phyloP scores from a whole-genome alignment of 331 rosid species.

The Quercus phellos region DNA sequence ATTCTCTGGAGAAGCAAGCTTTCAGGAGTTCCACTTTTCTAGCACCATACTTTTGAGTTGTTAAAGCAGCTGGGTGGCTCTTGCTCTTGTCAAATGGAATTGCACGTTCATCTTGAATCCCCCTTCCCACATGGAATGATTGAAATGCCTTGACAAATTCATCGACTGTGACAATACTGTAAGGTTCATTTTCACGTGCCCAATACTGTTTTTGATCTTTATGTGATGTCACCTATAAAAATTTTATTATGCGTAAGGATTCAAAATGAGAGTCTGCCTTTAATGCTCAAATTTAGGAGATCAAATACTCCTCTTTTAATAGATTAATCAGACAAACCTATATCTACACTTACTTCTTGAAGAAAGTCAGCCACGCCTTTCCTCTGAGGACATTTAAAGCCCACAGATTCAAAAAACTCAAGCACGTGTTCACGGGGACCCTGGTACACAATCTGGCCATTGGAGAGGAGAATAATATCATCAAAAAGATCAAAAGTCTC shows the following conservation, averaged over 20 bases:
- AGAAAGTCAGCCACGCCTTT: conserved; percentile 77
- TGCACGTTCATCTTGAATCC: conserved; percentile 35
- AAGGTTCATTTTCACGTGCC: conserved; percentile 36
- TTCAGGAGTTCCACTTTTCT: conserved; percentile 43
- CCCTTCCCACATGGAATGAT: conserved; percentile 48
- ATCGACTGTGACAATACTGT: conserved; percentile 37
- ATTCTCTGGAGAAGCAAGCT: conserved; percentile 56
- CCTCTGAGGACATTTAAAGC: conserved; percentile 65
- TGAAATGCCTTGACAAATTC: conserved; percentile 48
- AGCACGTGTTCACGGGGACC: conserved; percentile 65
- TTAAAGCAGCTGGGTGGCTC: conserved; percentile 55
- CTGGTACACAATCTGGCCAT: conserved; percentile 66
- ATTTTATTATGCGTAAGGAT: background rate
- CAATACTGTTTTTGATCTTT: conserved; percentile 71
- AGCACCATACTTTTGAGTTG: conserved; percentile 44
- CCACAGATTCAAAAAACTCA: conserved; percentile 58
- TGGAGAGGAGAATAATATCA: conserved; percentile 67
- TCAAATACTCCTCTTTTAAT: background rate
- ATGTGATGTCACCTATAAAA: conserved; percentile 50
- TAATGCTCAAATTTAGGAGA: background rate
- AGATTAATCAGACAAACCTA: background rate
- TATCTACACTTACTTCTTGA: conserved; percentile 50
- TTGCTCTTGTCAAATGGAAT: conserved; percentile 49
- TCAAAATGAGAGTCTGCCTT: background rate
- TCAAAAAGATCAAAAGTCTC: conserved; percentile 77